Conservation (phyloP, 805 yeast species). For the Wickerhamomyces queroliae region DNA sequence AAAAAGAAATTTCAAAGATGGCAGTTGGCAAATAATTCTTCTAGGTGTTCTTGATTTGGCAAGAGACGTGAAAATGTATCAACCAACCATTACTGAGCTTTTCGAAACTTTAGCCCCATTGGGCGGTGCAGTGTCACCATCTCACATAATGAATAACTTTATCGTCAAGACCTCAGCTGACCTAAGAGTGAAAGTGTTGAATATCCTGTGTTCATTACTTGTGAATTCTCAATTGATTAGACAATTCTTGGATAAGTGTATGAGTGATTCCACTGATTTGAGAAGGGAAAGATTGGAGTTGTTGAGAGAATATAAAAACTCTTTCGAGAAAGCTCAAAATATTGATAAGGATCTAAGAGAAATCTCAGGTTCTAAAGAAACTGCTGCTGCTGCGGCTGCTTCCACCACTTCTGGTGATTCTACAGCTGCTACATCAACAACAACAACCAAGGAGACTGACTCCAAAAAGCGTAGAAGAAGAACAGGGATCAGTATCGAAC, state of each 20-base stretch:
- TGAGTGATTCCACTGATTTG: conserved; percentile 55
- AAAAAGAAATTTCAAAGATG: conserved; percentile 71
- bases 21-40: conserved; percentile 77
- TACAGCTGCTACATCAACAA: not conserved
- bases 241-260: conserved; percentile 56
- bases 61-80: conserved; percentile 51
- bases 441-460: conserved; percentile 16
- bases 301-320: conserved; percentile 50
- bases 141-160: conserved; percentile 48
- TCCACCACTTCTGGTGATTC: conserved; percentile 7
- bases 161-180: conserved; percentile 43
- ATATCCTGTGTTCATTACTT: conserved; percentile 58
- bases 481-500: conserved; percentile 27
- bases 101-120: conserved; percentile 55
- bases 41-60: conserved; percentile 65
- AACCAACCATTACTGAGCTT: conserved; percentile 41
- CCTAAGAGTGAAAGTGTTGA: conserved; percentile 50
- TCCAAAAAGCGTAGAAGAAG: conserved; percentile 23
- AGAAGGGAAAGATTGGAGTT: conserved; percentile 65
- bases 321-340: conserved; percentile 44
- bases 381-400: conserved; percentile 2
- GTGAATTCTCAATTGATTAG: conserved; percentile 56
- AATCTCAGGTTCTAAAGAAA: conserved; percentile 23
- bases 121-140: conserved; percentile 40
- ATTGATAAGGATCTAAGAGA: conserved; percentile 36